Conservation (phyloP, 805 yeast species). For the Candida tallmaniae region DNA sequence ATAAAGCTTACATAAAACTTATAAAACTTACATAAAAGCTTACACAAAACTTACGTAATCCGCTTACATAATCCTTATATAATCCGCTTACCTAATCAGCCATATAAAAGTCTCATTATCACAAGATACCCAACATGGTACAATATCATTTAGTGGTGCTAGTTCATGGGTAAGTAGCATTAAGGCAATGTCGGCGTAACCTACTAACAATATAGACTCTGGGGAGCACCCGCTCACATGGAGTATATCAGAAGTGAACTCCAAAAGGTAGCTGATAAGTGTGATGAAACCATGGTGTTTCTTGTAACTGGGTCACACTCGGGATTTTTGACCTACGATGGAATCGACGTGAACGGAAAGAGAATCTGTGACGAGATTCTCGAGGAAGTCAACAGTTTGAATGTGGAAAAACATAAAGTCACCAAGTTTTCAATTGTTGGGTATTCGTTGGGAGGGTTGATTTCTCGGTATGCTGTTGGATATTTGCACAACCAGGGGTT, state of each 20-base stretch:
- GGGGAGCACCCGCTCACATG: constrained; percentile 75
- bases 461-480: constrained; percentile 38
- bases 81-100: too few relatives aligned
- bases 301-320: constrained; percentile 57
- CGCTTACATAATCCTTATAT: too few relatives aligned
- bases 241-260: constrained; percentile 53
- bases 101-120: too few relatives aligned
- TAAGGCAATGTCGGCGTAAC: not conserved
- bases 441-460: constrained; percentile 41
- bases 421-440: constrained; percentile 37
- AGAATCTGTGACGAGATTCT: constrained; percentile 66
- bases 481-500: constrained; percentile 49
- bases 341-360: constrained; percentile 79
- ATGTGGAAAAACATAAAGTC: constrained; percentile 17
- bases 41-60: too few relatives aligned
- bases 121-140: constrained; percentile 21
- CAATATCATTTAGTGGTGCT: constrained; percentile 61
- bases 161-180: constrained; percentile 60
- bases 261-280: constrained; percentile 18
- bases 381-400: constrained; percentile 13
- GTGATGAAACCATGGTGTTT: constrained; percentile 29
- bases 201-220: constrained; percentile 36
- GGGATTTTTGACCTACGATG: constrained; percentile 80
- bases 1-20: too few relatives aligned
- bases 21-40: too few relatives aligned